Conservation (phyloP, 2,329 filamentous ascomycete genomes). For the Chaetothyriales sp. region DNA sequence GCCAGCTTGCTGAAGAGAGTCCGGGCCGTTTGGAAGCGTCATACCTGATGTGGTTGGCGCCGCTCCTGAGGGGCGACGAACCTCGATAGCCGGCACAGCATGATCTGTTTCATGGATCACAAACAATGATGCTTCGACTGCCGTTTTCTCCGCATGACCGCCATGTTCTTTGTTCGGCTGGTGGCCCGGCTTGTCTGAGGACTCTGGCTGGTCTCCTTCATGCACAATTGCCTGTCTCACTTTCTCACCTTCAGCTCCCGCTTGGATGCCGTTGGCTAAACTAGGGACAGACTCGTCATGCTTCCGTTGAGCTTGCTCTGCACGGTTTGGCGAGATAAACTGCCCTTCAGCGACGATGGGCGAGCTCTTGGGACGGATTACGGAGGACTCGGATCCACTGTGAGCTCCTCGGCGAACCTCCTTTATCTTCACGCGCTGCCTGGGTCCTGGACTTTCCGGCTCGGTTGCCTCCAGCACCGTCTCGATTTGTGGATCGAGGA, state of each 20-base stretch:
- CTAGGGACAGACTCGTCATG: neutral
- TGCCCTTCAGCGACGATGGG: slow-evolving; percentile 8
- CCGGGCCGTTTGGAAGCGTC: neutral
- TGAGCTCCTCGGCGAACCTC: neutral
- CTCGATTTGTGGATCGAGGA: neutral
- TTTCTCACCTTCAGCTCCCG: neutral
- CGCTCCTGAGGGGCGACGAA: neutral
- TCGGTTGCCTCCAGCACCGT: neutral
- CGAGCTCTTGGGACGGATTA: slow-evolving; percentile 6
- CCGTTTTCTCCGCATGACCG: neutral
- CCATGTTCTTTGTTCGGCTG: neutral
- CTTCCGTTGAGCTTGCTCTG: slow-evolving; percentile 1
- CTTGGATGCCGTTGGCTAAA: neutral
- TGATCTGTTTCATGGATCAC: neutral
- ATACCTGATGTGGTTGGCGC: neutral
- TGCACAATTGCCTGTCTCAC: neutral
- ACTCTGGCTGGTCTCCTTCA: neutral
- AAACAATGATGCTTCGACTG: neutral
- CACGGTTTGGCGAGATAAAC: slow-evolving; percentile 8
- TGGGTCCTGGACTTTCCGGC: neutral
- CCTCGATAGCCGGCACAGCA: neutral
- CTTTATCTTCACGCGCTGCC: neutral
- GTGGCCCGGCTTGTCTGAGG: neutral
- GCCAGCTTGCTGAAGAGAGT: neutral
- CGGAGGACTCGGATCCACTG: slow-evolving; percentile 11